These are phyloP conservation scores for Parmelia sp. DNA, from an alignment of 495 filamentous ascomycete genomes.

Conservation along the genomic window DNA sequence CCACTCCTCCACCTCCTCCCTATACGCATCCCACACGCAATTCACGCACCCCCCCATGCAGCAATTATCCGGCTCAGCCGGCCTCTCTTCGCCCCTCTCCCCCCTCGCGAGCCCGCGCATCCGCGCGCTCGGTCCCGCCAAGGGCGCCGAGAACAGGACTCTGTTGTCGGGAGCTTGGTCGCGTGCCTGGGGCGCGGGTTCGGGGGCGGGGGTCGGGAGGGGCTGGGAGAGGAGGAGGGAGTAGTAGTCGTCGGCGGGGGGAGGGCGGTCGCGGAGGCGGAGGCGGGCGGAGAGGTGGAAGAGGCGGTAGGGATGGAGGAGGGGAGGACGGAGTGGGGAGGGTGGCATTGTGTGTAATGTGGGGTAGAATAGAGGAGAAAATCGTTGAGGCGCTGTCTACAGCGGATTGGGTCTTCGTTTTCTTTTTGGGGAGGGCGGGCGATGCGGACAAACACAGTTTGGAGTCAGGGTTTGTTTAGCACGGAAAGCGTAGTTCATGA, in stretches of 20 bases:
- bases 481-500: neutral
- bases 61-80: conserved; percentile 93
- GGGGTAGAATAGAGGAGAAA: neutral
- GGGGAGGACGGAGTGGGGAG: neutral
- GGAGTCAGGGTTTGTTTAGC: neutral
- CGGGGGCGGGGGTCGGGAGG: conserved; percentile 13
- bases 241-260: conserved; percentile 27
- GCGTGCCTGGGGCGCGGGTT: neutral
- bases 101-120: conserved; percentile 32
- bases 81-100: conserved; percentile 54
- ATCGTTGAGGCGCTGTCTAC: neutral
- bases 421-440: neutral
- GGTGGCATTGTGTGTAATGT: neutral
- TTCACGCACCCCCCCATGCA: conserved; percentile 98
- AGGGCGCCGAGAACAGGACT: conserved; percentile 69
- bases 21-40: conserved; percentile 89
- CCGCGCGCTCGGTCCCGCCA: conserved; percentile 64
- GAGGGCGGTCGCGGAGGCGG: conserved; percentile 13
- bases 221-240: conserved; percentile 23
- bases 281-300: conserved; percentile 17
- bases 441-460: neutral
- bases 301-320: conserved; percentile 21
- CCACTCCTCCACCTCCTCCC: conserved; percentile 90
- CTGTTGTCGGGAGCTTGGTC: conserved; percentile 43
- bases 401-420: neutral